Percentiles rank a stretch among this genome's conserved stretches.
phyloP scores from a whole-genome alignment of 116 monocot species.

The Trichopus zeylanicus region DNA sequence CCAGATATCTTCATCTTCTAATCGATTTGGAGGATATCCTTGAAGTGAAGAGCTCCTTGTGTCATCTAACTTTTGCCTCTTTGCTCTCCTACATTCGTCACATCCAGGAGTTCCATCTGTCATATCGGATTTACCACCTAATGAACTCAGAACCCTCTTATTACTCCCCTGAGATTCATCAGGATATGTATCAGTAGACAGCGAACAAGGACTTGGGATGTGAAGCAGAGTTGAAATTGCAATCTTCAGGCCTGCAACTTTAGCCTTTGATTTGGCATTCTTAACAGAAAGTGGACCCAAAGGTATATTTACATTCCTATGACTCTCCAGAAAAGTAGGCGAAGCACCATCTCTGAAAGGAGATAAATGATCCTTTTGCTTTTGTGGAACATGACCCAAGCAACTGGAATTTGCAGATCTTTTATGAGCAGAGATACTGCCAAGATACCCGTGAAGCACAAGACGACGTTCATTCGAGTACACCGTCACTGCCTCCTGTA shows the following conservation, averaged over 20 bases:
- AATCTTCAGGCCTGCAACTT: constrained; percentile 48
- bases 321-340: constrained; percentile 17
- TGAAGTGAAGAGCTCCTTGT: constrained; percentile 37
- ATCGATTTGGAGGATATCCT: constrained; percentile 34
- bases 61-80: constrained; percentile 63
- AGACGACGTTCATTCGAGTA: constrained; percentile 86
- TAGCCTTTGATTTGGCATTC: constrained; percentile 33
- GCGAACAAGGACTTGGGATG: constrained; percentile 37
- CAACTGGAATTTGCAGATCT: constrained; percentile 10
- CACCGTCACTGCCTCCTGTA: constrained; percentile 41
- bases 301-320: constrained; percentile 5
- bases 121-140: constrained; percentile 35
- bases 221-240: constrained; percentile 55
- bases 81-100: constrained; percentile 67
- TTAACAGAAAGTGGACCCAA: constrained; percentile 7
- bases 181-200: constrained; percentile 22
- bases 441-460: constrained; percentile 48
- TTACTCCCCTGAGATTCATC: constrained; percentile 36
- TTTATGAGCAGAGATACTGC: constrained; percentile 16
- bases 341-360: constrained; percentile 24
- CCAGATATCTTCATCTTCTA: constrained; percentile 90
- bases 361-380: constrained; percentile 17
- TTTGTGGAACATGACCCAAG: constrained; percentile 15
- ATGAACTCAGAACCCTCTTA: constrained; percentile 38
- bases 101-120: constrained; percentile 44